Evolutionary conservation across 2,329 filamentous ascomycete species (phyloP).

Genomic region (Cladosporium halotolerans): DNA sequence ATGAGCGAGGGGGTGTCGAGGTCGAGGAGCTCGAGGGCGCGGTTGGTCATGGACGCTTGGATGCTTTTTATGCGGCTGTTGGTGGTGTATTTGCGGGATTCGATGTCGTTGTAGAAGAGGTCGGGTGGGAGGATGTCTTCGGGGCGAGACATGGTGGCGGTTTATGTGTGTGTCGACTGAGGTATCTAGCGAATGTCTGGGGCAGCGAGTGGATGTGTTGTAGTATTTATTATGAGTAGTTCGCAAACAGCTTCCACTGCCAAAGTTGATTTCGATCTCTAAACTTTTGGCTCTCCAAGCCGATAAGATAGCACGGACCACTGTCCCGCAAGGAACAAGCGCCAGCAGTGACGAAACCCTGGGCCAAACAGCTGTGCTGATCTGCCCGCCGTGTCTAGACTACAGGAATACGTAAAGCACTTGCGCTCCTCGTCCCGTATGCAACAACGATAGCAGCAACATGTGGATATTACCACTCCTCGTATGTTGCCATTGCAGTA

Average conservation of each 20-base stretch:
- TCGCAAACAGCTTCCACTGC: background rate
- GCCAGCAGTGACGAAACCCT: background rate
- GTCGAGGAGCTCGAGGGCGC: conserved; percentile 84
- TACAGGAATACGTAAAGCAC: too few species aligned
- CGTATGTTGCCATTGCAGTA: conserved; percentile 15
- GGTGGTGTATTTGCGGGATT: conserved; percentile 96
- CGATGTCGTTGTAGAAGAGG: conserved; percentile 92
- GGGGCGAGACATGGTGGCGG: conserved; percentile 78
- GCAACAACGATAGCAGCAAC: background rate
- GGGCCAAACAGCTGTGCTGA: conserved; percentile 1
- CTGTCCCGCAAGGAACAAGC: background rate
- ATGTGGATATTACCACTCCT: conserved; percentile 97
- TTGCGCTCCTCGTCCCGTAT: too few species aligned
- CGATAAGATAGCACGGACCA: conserved; percentile 2
- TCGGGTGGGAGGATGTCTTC: conserved; percentile 94
- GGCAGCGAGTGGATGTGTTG: background rate
- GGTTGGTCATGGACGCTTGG: conserved; percentile 88
- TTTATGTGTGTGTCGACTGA: background rate
- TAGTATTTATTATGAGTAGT: background rate
- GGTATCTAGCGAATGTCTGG: too few species aligned
- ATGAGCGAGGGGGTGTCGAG: conserved; percentile 75
- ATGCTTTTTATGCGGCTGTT: conserved; percentile 93
- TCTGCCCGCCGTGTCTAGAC: too few species aligned
- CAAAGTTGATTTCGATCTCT: background rate
- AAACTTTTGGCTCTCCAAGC: conserved; percentile 5